These are phyloP conservation scores for Linnemannia elongata DNA, from an alignment of 192 early-diverging fungal genomes.

Conservation along the genomic window DNA sequence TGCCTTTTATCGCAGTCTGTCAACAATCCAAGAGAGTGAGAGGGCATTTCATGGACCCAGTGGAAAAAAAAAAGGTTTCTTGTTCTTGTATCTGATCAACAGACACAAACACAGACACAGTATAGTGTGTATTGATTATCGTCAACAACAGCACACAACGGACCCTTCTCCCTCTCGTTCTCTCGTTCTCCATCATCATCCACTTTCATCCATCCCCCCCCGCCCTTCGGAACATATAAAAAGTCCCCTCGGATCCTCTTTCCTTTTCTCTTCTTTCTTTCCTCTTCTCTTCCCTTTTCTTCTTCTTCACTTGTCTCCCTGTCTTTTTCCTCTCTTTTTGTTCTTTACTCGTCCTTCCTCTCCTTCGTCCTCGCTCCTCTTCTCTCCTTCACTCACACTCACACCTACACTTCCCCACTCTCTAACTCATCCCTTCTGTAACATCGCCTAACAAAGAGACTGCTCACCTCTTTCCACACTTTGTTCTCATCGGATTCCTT, in stretches of 20 bases:
- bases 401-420: background rate
- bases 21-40: too few relatives aligned
- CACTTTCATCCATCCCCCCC: conserved; percentile 1
- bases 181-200: conserved; percentile 13
- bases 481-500: background rate
- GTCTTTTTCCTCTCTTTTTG: conserved; percentile 4
- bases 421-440: conserved; percentile 6
- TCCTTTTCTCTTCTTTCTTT: conserved; percentile 6
- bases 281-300: conserved; percentile 7
- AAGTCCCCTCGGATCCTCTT: conserved; percentile 37
- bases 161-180: background rate
- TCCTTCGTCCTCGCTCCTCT: background rate
- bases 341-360: background rate
- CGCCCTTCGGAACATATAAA: conserved; percentile 37
- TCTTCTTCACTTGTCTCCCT: conserved; percentile 9
- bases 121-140: background rate
- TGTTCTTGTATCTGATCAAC: conserved; percentile 10
- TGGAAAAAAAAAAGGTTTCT: background rate
- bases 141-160: conserved; percentile 3
- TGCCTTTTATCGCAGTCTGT: conserved; percentile 5
- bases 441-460: conserved; percentile 8
- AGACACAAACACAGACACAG: background rate
- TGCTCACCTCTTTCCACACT: conserved; percentile 19
- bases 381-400: background rate
- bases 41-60: background rate